Conservation (phyloP, 108 stramenopile species). For the Pseudonitzschia pungens region DNA sequence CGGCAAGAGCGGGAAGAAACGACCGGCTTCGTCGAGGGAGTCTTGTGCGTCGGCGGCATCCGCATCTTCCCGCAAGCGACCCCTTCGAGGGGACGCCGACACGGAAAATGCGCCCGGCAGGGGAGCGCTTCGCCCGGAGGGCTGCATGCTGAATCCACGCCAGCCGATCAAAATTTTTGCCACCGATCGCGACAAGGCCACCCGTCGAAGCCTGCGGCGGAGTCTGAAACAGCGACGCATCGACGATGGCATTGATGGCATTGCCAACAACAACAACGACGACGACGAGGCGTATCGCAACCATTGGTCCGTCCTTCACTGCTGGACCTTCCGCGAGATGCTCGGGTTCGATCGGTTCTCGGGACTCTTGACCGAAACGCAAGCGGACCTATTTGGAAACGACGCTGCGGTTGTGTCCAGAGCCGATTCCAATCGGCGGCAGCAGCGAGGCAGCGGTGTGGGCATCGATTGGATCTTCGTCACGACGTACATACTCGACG, state of each 20-base stretch:
- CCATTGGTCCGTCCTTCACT: conserved; percentile 31
- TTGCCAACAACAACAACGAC: background rate
- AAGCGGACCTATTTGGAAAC: background rate
- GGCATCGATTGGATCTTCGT: conserved; percentile 57
- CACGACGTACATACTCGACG: conserved; percentile 63
- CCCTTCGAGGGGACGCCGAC: too few species aligned
- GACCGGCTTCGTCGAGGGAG: background rate
- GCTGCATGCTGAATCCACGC: conserved; percentile 11
- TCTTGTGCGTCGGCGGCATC: background rate
- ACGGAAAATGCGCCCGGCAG: too few species aligned
- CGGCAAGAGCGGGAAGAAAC: background rate
- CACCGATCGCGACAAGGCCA: conserved; percentile 17
- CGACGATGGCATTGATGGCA: too few species aligned
- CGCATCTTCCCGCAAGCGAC: background rate
- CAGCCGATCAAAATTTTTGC: conserved; percentile 40
- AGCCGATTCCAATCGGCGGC: background rate
- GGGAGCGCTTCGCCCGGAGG: background rate
- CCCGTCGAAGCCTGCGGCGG: conserved; percentile 12
- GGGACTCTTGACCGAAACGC: background rate
- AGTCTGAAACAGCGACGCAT: background rate
- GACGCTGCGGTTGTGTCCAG: background rate
- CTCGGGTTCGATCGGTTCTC: conserved; percentile 45
- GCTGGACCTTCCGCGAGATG: conserved; percentile 60
- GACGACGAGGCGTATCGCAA: background rate
- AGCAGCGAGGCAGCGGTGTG: background rate